A percentile compares a stretch with the other conserved stretches of the same genome.
Evolutionary conservation across 306 rosid species (phyloP).

Genomic region (Cucumis cinereus): DNA sequence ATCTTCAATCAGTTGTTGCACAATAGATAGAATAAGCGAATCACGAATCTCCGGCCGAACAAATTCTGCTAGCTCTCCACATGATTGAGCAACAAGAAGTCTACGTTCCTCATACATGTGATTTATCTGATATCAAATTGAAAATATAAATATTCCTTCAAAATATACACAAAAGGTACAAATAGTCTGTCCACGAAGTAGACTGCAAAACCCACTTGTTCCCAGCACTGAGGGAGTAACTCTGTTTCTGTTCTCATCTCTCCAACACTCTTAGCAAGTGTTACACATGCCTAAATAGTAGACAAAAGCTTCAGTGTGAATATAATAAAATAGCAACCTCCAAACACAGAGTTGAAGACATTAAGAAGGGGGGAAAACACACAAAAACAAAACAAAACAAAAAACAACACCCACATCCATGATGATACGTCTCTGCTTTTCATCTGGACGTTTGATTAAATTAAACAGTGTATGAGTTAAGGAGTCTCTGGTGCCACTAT

Average conservation of each 20-base stretch:
- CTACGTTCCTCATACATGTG: constrained; percentile 98
- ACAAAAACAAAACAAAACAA: no score
- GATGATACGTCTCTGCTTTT: constrained; percentile 75
- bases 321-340: not conserved
- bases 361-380: not conserved
- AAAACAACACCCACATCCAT: constrained; percentile 62
- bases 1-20: constrained; percentile 89
- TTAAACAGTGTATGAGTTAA: constrained; percentile 95
- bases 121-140: constrained; percentile 50
- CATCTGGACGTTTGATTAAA: constrained; percentile 97
- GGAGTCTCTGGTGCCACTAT: constrained; percentile 82
- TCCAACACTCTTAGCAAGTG: constrained; percentile 87
- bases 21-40: constrained; percentile 89
- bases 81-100: constrained; percentile 94
- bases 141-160: constrained; percentile 10
- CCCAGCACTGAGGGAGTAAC: constrained; percentile 99
- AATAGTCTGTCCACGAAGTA: not conserved
- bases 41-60: constrained; percentile 95
- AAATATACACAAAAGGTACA: constrained; percentile 8
- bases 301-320: constrained; percentile 13
- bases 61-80: constrained; percentile 91
- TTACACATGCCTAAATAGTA: constrained; percentile 75
- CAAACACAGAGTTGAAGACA: not conserved
- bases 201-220: constrained; percentile 51
- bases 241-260: constrained; percentile 99